Conservation (phyloP, 345 rosid species). For the Populus nigra region DNA sequence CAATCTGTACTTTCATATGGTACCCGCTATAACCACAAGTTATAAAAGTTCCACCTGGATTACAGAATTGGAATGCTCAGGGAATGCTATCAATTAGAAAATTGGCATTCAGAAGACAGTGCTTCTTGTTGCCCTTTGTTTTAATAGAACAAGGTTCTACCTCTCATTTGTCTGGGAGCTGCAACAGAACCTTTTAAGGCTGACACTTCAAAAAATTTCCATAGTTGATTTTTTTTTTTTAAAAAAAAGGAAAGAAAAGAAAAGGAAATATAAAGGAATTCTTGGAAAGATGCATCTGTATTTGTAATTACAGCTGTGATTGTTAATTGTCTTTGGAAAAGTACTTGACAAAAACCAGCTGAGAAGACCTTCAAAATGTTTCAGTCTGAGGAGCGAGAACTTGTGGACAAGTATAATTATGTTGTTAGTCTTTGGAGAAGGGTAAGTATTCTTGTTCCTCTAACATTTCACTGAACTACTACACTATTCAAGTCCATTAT, state of each 20-base stretch:
- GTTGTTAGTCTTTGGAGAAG: slow-evolving; percentile 89
- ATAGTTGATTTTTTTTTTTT: neutral
- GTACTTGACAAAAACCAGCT: slow-evolving; percentile 59
- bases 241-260: neutral
- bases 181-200: neutral
- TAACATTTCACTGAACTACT: slow-evolving; percentile 1
- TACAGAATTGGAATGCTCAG: neutral
- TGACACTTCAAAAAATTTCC: neutral
- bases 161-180: neutral
- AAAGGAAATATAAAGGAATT: neutral
- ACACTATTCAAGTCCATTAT: neutral
- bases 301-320: neutral
- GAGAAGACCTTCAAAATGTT: slow-evolving; percentile 70
- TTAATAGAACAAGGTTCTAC: neutral
- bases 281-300: slow-evolving; percentile 3
- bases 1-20: neutral
- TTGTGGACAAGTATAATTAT: slow-evolving; percentile 78
- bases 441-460: slow-evolving; percentile 44
- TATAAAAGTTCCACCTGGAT: neutral
- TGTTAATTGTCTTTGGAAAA: slow-evolving; percentile 9
- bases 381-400: slow-evolving; percentile 63
- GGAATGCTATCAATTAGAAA: neutral
- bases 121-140: neutral
- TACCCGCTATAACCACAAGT: neutral
- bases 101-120: neutral